A percentile compares a stretch with the other conserved stretches of the same genome.
Evolutionary conservation across 805 yeast genomes (phyloP).

Genomic region (Kodamaea lidongshanica): DNA sequence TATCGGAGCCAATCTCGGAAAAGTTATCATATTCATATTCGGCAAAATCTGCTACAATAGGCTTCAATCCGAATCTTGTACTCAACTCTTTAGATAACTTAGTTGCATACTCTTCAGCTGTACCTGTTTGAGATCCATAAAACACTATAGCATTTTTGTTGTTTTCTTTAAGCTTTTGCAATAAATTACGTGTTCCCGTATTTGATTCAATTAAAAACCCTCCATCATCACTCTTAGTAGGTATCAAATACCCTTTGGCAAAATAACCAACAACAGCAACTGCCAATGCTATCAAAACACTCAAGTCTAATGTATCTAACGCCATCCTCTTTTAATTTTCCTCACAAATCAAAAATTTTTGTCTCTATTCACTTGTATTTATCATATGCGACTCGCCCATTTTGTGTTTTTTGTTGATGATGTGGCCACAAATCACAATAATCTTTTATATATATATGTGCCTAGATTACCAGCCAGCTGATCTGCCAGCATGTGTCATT

Average conservation of each 20-base stretch:
- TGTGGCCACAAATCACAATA: too few relatives aligned
- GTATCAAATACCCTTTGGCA: slow-evolving; percentile 53
- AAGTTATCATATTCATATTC: slow-evolving; percentile 81
- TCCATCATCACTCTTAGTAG: slow-evolving; percentile 18
- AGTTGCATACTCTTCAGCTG: slow-evolving; percentile 94
- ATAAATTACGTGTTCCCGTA: slow-evolving; percentile 49
- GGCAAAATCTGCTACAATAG: slow-evolving; percentile 83
- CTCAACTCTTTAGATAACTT: slow-evolving; percentile 85
- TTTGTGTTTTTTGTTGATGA: too few relatives aligned
- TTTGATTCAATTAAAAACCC: slow-evolving; percentile 25
- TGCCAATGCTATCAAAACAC: slow-evolving; percentile 60
- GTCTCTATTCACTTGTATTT: too few relatives aligned
- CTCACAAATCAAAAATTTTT: too few relatives aligned
- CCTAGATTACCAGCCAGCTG: too few relatives aligned
- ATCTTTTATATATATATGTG: too few relatives aligned
- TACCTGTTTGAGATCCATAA: slow-evolving; percentile 96
- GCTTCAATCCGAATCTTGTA: slow-evolving; percentile 70
- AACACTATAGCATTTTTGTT: slow-evolving; percentile 74
- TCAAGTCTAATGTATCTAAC: slow-evolving; percentile 65
- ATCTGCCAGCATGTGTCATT: too few relatives aligned
- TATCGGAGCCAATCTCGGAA: slow-evolving; percentile 52
- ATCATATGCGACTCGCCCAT: too few relatives aligned
- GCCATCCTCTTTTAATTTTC: too few relatives aligned
- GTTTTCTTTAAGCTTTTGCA: slow-evolving; percentile 50
- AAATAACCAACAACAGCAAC: slow-evolving; percentile 62